Percentiles rank a stretch among this genome's conserved stretches.
Evolutionary conservation across 176 grass and related monocot species (phyloP).

Genomic region (Triticum dicoccoides): DNA sequence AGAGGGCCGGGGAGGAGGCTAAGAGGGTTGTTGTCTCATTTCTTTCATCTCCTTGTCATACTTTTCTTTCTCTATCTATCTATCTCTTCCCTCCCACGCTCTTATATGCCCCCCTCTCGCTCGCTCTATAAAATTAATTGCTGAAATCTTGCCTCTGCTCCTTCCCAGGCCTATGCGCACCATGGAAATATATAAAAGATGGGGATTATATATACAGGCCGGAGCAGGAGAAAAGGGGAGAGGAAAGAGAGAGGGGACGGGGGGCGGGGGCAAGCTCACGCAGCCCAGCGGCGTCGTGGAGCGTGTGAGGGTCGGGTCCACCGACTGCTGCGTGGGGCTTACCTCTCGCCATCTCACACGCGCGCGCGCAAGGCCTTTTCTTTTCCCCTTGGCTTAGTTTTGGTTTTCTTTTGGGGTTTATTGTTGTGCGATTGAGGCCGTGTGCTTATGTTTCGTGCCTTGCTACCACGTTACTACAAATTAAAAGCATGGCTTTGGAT

Average conservation of each 20-base stretch:
- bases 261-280: constrained; percentile 26
- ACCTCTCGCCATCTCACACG: constrained; percentile 27
- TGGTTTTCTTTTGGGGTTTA: constrained; percentile 30
- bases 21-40: constrained; percentile 71
- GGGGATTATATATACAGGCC: constrained; percentile 44
- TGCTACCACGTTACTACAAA: neutral
- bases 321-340: constrained; percentile 37
- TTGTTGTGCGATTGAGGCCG: neutral
- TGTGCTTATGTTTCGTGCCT: neutral
- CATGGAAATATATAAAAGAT: constrained; percentile 39
- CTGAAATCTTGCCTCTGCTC: constrained; percentile 6
- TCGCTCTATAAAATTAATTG: constrained; percentile 31
- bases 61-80: constrained; percentile 57
- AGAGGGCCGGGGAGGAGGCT: constrained; percentile 27
- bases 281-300: constrained; percentile 46
- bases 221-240: neutral
- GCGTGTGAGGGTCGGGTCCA: constrained; percentile 46
- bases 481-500: neutral
- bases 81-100: constrained; percentile 35
- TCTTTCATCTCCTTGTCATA: constrained; percentile 88
- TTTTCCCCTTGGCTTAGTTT: constrained; percentile 31
- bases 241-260: neutral
- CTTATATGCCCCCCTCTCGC: constrained; percentile 18
- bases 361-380: neutral
- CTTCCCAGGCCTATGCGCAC: constrained; percentile 31